phyloP scores from a whole-genome alignment of 208 protist genomes.

The Novymonas esmeraldas region DNA sequence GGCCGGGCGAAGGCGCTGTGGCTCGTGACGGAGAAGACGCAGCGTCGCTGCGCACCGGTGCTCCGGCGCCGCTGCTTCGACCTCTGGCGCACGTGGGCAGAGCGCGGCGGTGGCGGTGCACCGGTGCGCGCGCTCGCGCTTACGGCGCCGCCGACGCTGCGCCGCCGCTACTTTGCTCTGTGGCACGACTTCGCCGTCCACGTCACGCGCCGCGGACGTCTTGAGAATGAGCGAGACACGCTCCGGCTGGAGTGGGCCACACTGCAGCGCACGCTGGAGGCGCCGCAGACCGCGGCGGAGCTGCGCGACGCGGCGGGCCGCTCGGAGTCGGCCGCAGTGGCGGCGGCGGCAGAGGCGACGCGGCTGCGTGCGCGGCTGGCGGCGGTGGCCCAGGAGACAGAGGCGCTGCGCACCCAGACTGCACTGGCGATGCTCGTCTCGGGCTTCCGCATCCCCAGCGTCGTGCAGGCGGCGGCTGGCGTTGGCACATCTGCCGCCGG shows the following conservation, averaged over 20 bases:
- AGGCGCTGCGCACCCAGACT: conserved; percentile 28
- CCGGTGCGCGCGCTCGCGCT: too few species aligned
- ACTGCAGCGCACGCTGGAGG: conserved; percentile 44
- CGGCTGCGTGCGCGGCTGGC: conserved; percentile 18
- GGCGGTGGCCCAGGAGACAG: conserved; percentile 19
- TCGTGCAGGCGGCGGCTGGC: background rate
- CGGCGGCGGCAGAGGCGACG: conserved; percentile 10
- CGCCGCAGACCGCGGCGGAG: conserved; percentile 33
- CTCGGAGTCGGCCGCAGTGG: conserved; percentile 34
- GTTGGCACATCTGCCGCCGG: background rate
- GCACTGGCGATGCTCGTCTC: conserved; percentile 30
- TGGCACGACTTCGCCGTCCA: conserved; percentile 57
- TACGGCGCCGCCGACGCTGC: conserved; percentile 34
- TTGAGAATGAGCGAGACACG: conserved; percentile 52
- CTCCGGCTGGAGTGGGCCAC: conserved; percentile 60
- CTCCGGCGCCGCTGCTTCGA: conserved; percentile 31
- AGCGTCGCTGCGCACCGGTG: conserved; percentile 4
- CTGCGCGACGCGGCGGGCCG: conserved; percentile 27
- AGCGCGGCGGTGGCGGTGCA: too few species aligned
- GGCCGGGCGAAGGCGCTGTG: conserved; percentile 34
- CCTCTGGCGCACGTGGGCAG: conserved; percentile 36
- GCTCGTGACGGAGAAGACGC: conserved; percentile 22
- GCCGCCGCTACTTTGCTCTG: conserved; percentile 42
- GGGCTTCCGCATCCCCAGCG: conserved; percentile 30
- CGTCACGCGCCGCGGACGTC: conserved; percentile 36